Percentiles rank a stretch among this genome's conserved stretches.
Evolutionary conservation across 306 rosid species (phyloP).

Genomic region (Fragaria iinumae): DNA sequence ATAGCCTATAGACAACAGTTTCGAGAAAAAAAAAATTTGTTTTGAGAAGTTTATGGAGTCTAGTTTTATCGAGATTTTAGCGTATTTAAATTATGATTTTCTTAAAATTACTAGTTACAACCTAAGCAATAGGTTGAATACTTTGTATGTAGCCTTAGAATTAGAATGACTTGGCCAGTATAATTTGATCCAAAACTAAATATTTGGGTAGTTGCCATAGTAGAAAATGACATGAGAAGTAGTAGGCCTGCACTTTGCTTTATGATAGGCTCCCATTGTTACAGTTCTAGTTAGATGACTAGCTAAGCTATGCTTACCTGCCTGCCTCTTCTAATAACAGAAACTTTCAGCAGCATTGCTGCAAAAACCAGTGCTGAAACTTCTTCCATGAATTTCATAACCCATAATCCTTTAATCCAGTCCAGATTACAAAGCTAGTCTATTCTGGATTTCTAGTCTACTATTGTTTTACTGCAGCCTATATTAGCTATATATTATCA

Average conservation of each 20-base stretch:
- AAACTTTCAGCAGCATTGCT: neutral
- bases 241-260: slow-evolving; percentile 3
- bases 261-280: neutral
- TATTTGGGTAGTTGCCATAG: neutral
- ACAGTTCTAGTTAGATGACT: neutral
- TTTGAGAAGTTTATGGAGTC: neutral
- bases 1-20: neutral
- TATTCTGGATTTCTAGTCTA: neutral
- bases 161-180: neutral
- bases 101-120: neutral
- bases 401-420: neutral
- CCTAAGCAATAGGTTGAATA: neutral
- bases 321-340: neutral
- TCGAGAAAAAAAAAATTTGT: neutral
- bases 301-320: neutral
- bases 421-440: neutral
- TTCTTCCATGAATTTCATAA: neutral
- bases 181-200: neutral
- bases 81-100: too few species aligned
- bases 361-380: neutral
- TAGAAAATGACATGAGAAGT: neutral
- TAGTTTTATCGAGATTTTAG: neutral
- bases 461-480: neutral
- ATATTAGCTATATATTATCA: neutral
- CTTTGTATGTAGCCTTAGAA: neutral